These are phyloP conservation scores for Cicer arietinum DNA, from an alignment of 306 rosid species.

Conservation along the genomic window DNA sequence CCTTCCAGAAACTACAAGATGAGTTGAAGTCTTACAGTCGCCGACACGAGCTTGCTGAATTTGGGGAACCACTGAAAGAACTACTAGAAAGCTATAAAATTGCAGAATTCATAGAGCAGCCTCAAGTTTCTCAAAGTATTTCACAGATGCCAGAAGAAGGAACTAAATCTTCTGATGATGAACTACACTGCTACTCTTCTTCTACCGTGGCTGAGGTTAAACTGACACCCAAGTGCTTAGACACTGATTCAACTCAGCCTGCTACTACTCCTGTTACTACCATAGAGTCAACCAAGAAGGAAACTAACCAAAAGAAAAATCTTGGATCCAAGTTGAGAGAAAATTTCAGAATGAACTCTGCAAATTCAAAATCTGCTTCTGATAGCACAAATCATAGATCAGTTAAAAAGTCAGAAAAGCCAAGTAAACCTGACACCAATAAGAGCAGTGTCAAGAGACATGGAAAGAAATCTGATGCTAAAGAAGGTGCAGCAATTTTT, in stretches of 20 bases:
- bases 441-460: conserved; percentile 55
- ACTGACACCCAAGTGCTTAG: conserved; percentile 61
- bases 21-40: conserved; percentile 64
- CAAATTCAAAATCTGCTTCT: conserved; percentile 53
- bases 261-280: conserved; percentile 42
- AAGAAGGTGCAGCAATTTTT: conserved; percentile 49
- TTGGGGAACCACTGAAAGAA: conserved; percentile 60
- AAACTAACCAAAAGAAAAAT: conserved; percentile 47
- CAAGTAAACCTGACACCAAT: conserved; percentile 54
- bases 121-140: conserved; percentile 63
- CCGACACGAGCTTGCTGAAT: conserved; percentile 59
- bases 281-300: conserved; percentile 52
- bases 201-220: conserved; percentile 56
- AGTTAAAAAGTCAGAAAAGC: conserved; percentile 63
- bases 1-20: conserved; percentile 69
- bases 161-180: conserved; percentile 76
- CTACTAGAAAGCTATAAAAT: conserved; percentile 61
- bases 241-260: conserved; percentile 50
- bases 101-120: conserved; percentile 55
- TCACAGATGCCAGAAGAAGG: conserved; percentile 72
- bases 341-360: conserved; percentile 51
- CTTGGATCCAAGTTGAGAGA: conserved; percentile 50
- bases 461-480: conserved; percentile 54
- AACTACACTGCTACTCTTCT: conserved; percentile 57
- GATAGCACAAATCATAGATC: conserved; percentile 48